These are phyloP conservation scores for Astrothelium macrocarpum DNA, from an alignment of 495 filamentous ascomycete species.

Conservation along the genomic window DNA sequence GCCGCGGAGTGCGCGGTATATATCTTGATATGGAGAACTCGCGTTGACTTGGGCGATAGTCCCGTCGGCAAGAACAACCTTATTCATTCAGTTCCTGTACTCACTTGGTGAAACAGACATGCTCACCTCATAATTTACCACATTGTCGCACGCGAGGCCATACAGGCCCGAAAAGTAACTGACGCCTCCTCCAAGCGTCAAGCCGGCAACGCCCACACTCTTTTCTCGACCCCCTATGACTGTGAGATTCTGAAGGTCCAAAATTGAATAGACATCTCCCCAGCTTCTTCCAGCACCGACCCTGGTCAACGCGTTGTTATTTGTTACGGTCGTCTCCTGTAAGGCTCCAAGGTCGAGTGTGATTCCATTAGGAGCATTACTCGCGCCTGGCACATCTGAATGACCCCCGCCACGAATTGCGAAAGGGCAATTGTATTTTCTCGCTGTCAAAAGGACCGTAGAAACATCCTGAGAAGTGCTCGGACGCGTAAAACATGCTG, in stretches of 20 bases:
- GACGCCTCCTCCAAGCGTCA: constrained; percentile 22
- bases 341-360: constrained; percentile 41
- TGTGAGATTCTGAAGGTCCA: constrained; percentile 13
- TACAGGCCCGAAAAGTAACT: constrained; percentile 8
- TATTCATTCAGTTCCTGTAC: background rate
- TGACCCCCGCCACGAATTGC: constrained; percentile 38
- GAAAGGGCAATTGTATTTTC: constrained; percentile 24
- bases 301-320: constrained; percentile 23
- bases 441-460: background rate
- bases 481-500: constrained; percentile 5
- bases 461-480: constrained; percentile 2
- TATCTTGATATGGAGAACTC: constrained; percentile 21
- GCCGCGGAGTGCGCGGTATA: constrained; percentile 34
- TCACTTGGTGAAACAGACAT: background rate
- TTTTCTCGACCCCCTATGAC: constrained; percentile 20
- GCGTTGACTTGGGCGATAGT: constrained; percentile 22
- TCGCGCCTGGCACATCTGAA: constrained; percentile 38
- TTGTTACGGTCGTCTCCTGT: constrained; percentile 36
- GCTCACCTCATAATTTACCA: constrained; percentile 27
- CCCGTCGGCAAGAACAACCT: constrained; percentile 24
- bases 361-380: constrained; percentile 42
- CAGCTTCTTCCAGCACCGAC: constrained; percentile 21
- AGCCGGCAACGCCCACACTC: constrained; percentile 23
- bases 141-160: constrained; percentile 22
- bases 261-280: constrained; percentile 18